Evolutionary conservation across 805 yeast genomes (phyloP).

Genomic region (Cyberlindnera japonica): DNA sequence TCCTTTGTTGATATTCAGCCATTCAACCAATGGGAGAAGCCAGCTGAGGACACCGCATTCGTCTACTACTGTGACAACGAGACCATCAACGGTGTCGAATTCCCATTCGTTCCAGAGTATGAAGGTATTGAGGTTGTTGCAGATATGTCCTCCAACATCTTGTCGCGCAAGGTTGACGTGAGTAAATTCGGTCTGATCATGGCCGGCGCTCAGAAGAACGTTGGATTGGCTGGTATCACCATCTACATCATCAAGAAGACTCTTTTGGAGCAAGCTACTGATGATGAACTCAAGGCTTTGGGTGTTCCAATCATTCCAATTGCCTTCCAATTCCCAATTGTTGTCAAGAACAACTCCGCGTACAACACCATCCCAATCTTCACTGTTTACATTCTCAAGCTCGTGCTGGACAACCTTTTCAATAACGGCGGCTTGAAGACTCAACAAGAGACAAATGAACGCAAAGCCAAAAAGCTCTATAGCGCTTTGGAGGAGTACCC

Average conservation of each 20-base stretch:
- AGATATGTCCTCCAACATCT: constrained; percentile 91
- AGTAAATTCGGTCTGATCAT: constrained; percentile 82
- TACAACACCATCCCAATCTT: constrained; percentile 96
- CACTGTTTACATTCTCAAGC: constrained; percentile 79
- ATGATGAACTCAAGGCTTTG: constrained; percentile 52
- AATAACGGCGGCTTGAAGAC: constrained; percentile 66
- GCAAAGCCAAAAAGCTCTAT: constrained; percentile 66
- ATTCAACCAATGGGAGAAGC: constrained; percentile 56
- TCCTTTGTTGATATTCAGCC: constrained; percentile 68
- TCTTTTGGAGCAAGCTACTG: constrained; percentile 63
- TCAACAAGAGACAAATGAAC: constrained; percentile 53
- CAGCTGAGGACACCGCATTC: constrained; percentile 68
- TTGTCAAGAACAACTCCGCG: constrained; percentile 84
- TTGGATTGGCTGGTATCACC: constrained; percentile 94
- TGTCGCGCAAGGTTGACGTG: constrained; percentile 78
- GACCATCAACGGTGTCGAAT: constrained; percentile 92
- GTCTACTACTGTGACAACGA: constrained; percentile 94
- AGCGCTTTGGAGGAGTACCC: constrained; percentile 61
- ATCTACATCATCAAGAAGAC: constrained; percentile 85
- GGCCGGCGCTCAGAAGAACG: constrained; percentile 99
- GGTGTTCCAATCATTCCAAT: constrained; percentile 83
- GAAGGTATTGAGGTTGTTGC: constrained; percentile 81
- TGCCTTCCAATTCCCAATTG: constrained; percentile 83
- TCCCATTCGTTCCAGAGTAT: constrained; percentile 46
- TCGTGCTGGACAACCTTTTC: constrained; percentile 65